A percentile compares a stretch with the other conserved stretches of the same genome.
Evolutionary conservation across 2,329 filamentous ascomycete genomes (phyloP).

Genomic region (Calonectria pteridis): DNA sequence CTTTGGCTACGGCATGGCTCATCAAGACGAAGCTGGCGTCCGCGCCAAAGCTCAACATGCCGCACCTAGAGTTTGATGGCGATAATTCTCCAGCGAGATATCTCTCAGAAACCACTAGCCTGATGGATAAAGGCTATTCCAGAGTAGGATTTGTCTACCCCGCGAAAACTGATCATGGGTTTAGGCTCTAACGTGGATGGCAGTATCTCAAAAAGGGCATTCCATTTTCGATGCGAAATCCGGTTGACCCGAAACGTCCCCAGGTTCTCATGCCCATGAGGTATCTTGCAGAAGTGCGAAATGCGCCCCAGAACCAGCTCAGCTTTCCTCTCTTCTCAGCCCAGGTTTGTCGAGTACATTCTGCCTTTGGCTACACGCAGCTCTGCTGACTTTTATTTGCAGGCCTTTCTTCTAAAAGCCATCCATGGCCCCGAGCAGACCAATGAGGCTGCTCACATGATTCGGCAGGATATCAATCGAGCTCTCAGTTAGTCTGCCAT

Average conservation of each 20-base stretch:
- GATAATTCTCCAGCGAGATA: background rate
- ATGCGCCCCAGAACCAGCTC: background rate
- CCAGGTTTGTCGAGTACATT: background rate
- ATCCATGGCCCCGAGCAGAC: background rate
- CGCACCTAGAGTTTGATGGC: background rate
- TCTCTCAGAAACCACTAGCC: background rate
- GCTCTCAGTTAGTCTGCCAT: background rate
- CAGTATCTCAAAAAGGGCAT: background rate
- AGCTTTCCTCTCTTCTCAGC: background rate
- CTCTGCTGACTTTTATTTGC: background rate
- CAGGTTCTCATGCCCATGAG: background rate
- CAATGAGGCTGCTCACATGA: background rate
- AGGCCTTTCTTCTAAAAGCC: background rate
- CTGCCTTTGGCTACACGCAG: background rate
- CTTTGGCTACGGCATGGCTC: background rate
- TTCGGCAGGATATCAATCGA: background rate
- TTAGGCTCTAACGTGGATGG: background rate
- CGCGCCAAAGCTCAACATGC: background rate
- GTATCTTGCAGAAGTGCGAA: background rate
- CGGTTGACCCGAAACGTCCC: background rate
- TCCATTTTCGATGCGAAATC: background rate
- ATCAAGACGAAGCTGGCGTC: background rate
- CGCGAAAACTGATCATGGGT: background rate
- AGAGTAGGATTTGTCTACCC: background rate
- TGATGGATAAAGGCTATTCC: background rate